Percentiles rank a stretch among this genome's conserved stretches.
Conservation (phyloP, 108 stramenopile genomes). For the Stephanodiscus triporus region DNA sequence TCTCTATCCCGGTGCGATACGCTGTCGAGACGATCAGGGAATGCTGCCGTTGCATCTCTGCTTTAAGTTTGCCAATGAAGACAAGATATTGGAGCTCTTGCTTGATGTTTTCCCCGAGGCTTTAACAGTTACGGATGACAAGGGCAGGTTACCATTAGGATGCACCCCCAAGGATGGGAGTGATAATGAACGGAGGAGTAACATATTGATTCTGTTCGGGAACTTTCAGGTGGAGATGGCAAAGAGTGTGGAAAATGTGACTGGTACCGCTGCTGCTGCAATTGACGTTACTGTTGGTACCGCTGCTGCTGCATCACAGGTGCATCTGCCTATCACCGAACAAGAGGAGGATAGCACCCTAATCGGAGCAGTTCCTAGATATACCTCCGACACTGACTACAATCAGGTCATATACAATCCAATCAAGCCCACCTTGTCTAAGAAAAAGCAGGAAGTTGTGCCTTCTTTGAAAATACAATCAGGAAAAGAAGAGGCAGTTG, state of each 20-base stretch:
- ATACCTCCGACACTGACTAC: slow-evolving; percentile 1
- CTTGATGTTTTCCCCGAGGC: slow-evolving; percentile 70
- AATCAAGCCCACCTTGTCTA: neutral
- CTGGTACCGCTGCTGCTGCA: neutral
- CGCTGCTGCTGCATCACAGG: neutral
- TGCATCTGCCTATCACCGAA: neutral
- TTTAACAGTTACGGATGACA: slow-evolving; percentile 61
- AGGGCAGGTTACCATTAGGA: slow-evolving; percentile 41
- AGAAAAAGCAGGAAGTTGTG: neutral
- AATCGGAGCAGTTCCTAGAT: slow-evolving; percentile 2
- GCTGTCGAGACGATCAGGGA: slow-evolving; percentile 62
- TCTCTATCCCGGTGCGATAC: slow-evolving; percentile 56
- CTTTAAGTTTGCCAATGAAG: slow-evolving; percentile 56
- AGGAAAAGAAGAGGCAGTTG: neutral
- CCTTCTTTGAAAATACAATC: neutral
- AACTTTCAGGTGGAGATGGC: slow-evolving; percentile 6
- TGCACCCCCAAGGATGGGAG: slow-evolving; percentile 47
- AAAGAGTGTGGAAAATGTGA: neutral
- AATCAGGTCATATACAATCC: slow-evolving; percentile 1
- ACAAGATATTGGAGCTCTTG: slow-evolving; percentile 60
- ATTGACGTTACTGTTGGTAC: neutral
- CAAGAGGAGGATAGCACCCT: neutral
- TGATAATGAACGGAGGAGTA: slow-evolving; percentile 52
- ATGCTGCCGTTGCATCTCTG: slow-evolving; percentile 69
- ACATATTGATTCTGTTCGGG: slow-evolving; percentile 22